Conservation (phyloP, 306 rosid genomes). For the Glycine soja region DNA sequence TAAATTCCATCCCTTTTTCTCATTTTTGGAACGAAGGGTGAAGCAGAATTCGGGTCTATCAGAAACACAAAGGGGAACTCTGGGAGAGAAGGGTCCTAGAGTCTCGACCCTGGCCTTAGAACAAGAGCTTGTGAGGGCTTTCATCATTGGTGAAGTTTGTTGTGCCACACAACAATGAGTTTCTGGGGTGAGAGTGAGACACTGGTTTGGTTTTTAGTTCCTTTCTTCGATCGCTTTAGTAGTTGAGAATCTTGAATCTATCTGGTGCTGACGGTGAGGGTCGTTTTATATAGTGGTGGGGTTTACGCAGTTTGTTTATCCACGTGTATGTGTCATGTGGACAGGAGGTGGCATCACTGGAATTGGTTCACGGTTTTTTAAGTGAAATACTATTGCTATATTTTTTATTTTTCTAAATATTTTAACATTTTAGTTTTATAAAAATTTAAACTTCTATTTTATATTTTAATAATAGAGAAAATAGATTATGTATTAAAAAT, state of each 20-base stretch:
- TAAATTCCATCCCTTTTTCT: slow-evolving; percentile 45
- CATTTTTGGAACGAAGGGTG: slow-evolving; percentile 38
- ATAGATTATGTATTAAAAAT: too few relatives aligned
- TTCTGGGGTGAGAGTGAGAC: neutral
- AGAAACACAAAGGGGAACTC: slow-evolving; percentile 34
- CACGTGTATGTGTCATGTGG: neutral
- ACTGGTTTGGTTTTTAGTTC: slow-evolving; percentile 2
- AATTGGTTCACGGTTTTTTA: neutral
- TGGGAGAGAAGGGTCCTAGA: slow-evolving; percentile 21
- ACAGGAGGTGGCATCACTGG: neutral
- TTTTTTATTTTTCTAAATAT: too few relatives aligned
- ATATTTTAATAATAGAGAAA: too few relatives aligned
- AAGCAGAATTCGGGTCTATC: slow-evolving; percentile 45
- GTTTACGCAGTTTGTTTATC: neutral
- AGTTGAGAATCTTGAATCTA: neutral
- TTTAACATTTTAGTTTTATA: too few relatives aligned
- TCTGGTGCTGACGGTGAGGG: slow-evolving; percentile 42
- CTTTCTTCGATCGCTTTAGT: neutral
- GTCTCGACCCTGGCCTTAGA: slow-evolving; percentile 29
- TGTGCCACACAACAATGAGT: slow-evolving; percentile 2
- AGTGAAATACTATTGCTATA: too few relatives aligned
- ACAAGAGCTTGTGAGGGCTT: slow-evolving; percentile 53
- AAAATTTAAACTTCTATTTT: too few relatives aligned
- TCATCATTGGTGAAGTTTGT: slow-evolving; percentile 52
- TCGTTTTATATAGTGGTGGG: slow-evolving; percentile 38